Percentiles rank a stretch among this genome's conserved stretches.
These are phyloP conservation scores for Aspergillus texensis DNA, from an alignment of 2,329 filamentous ascomycete genomes.

Conservation along the genomic window DNA sequence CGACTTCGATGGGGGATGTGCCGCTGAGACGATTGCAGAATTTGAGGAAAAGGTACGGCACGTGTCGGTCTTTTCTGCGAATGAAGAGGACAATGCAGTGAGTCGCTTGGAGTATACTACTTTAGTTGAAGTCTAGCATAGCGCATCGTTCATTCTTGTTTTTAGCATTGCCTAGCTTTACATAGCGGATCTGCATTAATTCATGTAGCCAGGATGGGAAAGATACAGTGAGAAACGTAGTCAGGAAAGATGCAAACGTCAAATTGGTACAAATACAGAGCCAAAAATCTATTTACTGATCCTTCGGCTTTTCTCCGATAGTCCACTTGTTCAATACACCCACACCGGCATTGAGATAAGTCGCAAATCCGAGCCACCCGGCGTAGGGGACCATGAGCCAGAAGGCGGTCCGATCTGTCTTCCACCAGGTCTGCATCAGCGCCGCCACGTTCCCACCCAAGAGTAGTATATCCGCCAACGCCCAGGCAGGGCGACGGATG, in stretches of 20 bases:
- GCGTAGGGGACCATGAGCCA: conserved; percentile 81
- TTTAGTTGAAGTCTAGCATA: background rate
- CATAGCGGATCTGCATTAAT: background rate
- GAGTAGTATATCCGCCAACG: conserved; percentile 73
- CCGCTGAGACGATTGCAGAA: background rate
- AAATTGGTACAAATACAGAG: background rate
- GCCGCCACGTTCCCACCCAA: conserved; percentile 74
- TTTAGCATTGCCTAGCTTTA: background rate
- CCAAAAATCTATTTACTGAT: background rate
- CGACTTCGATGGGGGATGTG: conserved; percentile 24
- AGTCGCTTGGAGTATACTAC: background rate
- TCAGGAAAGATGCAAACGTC: background rate
- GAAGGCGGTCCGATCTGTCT: conserved; percentile 71
- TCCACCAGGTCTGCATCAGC: conserved; percentile 73
- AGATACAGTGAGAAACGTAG: background rate
- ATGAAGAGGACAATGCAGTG: background rate
- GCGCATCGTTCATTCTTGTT: background rate
- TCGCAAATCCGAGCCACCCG: conserved; percentile 83
- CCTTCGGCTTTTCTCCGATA: conserved; percentile 20
- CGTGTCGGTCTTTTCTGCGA: background rate
- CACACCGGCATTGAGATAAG: conserved; percentile 74
- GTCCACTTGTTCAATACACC: conserved; percentile 71
- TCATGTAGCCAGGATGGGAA: background rate
- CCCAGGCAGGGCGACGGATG: conserved; percentile 71
- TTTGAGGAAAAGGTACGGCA: background rate